phyloP scores from a whole-genome alignment of 352 stramenopile species.

The Phytophthora pisi region DNA sequence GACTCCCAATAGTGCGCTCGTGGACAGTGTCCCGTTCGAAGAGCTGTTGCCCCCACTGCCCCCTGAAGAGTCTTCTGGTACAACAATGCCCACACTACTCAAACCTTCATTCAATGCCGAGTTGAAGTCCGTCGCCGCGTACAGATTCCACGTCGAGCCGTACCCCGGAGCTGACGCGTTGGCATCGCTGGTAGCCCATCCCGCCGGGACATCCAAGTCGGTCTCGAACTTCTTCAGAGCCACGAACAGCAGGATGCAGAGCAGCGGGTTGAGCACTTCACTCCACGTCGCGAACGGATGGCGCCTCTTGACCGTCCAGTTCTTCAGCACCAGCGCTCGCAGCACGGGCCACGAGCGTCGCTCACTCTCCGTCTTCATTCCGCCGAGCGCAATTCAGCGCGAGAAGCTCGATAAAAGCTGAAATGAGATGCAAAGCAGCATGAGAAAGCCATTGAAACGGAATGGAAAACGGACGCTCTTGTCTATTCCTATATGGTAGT shows the following conservation, averaged over 20 bases:
- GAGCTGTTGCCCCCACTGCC: slow-evolving; percentile 9
- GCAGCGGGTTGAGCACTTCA: slow-evolving; percentile 69
- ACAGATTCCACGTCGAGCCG: slow-evolving; percentile 58
- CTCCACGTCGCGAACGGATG: slow-evolving; percentile 65
- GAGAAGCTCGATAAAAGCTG: slow-evolving; percentile 1
- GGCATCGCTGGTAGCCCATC: slow-evolving; percentile 45
- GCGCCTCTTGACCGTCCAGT: slow-evolving; percentile 75
- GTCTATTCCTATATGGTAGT: slow-evolving; percentile 14
- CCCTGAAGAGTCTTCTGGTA: slow-evolving; percentile 13
- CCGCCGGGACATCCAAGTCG: slow-evolving; percentile 50
- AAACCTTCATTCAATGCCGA: slow-evolving; percentile 25
- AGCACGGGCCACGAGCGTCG: slow-evolving; percentile 17
- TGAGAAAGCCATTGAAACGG: slow-evolving; percentile 12
- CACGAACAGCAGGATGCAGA: slow-evolving; percentile 79
- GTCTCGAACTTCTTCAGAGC: slow-evolving; percentile 65
- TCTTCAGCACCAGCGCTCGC: slow-evolving; percentile 68
- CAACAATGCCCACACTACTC: slow-evolving; percentile 25
- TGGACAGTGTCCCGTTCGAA: slow-evolving; percentile 19
- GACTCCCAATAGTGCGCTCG: slow-evolving; percentile 6
- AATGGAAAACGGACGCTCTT: slow-evolving; percentile 24
- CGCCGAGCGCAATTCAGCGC: not conserved
- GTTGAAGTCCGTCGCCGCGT: slow-evolving; percentile 25
- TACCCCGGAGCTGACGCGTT: slow-evolving; percentile 38
- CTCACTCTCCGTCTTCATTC: slow-evolving; percentile 10
- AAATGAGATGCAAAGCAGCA: not conserved